Evolutionary conservation across 495 filamentous ascomycete species (phyloP).

Genomic region (Talaromyces proteolyticus): DNA sequence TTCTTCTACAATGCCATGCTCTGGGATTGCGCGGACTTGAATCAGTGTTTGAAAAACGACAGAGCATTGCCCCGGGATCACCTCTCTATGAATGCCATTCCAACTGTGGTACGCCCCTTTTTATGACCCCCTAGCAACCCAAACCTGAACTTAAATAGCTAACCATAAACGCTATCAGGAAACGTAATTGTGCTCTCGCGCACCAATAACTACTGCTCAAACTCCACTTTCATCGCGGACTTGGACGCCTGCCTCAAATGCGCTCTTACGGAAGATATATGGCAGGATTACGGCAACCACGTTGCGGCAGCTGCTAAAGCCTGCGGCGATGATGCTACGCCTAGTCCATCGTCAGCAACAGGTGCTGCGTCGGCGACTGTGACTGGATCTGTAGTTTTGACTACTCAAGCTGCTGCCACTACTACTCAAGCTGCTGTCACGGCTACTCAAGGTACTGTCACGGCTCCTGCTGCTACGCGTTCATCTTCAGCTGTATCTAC

Average conservation of each 20-base stretch:
- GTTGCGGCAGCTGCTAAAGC: constrained; percentile 22
- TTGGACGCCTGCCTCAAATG: constrained; percentile 38
- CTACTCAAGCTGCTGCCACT: too few relatives aligned
- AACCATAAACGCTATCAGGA: constrained; percentile 18
- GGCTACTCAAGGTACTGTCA: too few relatives aligned
- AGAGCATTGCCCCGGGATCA: constrained; percentile 25
- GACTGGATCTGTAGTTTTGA: too few relatives aligned
- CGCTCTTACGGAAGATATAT: constrained; percentile 40
- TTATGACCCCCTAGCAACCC: neutral
- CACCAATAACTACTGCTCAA: constrained; percentile 29
- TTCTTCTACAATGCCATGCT: neutral
- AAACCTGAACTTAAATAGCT: neutral
- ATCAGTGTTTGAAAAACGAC: neutral
- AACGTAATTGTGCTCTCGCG: constrained; percentile 31
- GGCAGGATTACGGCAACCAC: constrained; percentile 35
- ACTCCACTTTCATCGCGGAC: constrained; percentile 31
- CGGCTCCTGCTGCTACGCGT: too few relatives aligned
- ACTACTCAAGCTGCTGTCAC: too few relatives aligned
- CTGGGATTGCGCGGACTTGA: neutral
- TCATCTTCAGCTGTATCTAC: too few relatives aligned
- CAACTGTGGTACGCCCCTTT: constrained; percentile 34
- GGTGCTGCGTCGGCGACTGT: constrained; percentile 9
- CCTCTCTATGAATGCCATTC: constrained; percentile 42
- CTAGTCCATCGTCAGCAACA: constrained; percentile 13
- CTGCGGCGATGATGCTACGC: constrained; percentile 34